A percentile compares a stretch with the other conserved stretches of the same genome.
Evolutionary conservation across 1,139 yeast genomes (phyloP).

Genomic region (Yamadazyma oceani): DNA sequence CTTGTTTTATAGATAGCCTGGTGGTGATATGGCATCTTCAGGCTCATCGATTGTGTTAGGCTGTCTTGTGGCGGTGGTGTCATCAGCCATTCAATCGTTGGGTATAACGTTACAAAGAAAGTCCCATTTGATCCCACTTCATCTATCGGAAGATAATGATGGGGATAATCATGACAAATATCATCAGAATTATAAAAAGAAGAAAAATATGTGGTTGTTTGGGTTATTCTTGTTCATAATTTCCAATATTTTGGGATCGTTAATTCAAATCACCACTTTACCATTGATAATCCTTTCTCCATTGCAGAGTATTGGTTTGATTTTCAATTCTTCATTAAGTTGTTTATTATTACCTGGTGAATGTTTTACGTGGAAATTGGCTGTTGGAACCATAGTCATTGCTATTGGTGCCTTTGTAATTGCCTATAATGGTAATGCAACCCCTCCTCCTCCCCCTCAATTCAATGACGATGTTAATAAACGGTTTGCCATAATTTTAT

Average conservation of each 20-base stretch:
- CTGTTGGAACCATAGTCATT: conserved; percentile 67
- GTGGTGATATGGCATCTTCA: neutral
- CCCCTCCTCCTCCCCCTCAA: conserved; percentile 21
- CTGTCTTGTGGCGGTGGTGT: conserved; percentile 70
- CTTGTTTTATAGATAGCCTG: too few species aligned
- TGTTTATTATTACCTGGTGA: conserved; percentile 71
- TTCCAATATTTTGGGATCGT: conserved; percentile 78
- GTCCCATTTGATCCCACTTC: conserved; percentile 54
- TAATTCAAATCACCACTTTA: conserved; percentile 79
- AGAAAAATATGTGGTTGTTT: conserved; percentile 69
- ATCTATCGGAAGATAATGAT: conserved; percentile 8
- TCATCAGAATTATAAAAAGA: conserved; percentile 38
- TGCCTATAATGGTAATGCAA: conserved; percentile 63
- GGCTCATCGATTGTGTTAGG: conserved; percentile 47
- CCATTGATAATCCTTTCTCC: conserved; percentile 83
- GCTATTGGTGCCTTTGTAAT: conserved; percentile 77
- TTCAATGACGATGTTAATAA: conserved; percentile 21
- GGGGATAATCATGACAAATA: conserved; percentile 19
- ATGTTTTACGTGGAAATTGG: conserved; percentile 56
- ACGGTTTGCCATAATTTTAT: conserved; percentile 27
- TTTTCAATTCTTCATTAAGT: conserved; percentile 73
- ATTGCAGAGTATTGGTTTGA: conserved; percentile 81
- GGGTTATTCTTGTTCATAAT: conserved; percentile 72
- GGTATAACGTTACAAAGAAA: conserved; percentile 84
- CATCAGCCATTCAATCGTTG: conserved; percentile 79